Percentiles rank a stretch among this genome's conserved stretches.
These are phyloP conservation scores for Kwoniella sp. DNA, from an alignment of 768 basidiomycete species.

Conservation along the genomic window DNA sequence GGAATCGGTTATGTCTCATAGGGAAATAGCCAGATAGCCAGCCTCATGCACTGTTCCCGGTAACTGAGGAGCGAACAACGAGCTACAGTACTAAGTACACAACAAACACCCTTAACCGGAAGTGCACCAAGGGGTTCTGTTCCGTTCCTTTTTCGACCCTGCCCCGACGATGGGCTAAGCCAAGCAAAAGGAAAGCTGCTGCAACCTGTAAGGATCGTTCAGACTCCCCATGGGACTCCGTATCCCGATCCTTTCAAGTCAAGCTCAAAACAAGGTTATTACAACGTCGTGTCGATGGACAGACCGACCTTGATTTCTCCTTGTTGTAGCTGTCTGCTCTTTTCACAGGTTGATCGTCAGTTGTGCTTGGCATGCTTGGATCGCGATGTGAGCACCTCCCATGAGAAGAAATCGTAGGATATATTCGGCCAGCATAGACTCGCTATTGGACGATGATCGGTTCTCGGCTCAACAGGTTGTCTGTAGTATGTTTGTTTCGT, in stretches of 20 bases:
- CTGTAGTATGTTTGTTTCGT: not conserved
- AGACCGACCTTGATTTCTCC: not conserved
- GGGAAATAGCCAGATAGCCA: slow-evolving; percentile 3
- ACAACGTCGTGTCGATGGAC: too few relatives aligned
- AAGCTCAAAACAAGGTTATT: too few relatives aligned
- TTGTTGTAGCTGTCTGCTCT: too few relatives aligned
- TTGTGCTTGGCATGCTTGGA: not conserved
- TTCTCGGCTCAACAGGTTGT: not conserved
- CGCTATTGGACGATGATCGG: too few relatives aligned
- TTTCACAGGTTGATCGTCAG: not conserved
- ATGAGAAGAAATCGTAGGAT: not conserved
- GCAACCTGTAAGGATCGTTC: not conserved
- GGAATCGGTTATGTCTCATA: not conserved
- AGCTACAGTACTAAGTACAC: too few relatives aligned
- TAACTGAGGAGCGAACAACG: not conserved
- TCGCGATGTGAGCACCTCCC: not conserved
- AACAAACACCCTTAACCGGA: too few relatives aligned
- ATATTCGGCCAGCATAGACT: not conserved
- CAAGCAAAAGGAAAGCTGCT: too few relatives aligned
- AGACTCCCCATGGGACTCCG: not conserved
- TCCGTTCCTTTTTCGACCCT: not conserved
- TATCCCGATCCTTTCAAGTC: not conserved
- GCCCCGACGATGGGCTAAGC: not conserved
- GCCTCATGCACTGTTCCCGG: not conserved
- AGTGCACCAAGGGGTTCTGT: too few relatives aligned